These are phyloP conservation scores for Lanmaoa pseudosensibilis DNA, from an alignment of 768 basidiomycete genomes.

Conservation along the genomic window DNA sequence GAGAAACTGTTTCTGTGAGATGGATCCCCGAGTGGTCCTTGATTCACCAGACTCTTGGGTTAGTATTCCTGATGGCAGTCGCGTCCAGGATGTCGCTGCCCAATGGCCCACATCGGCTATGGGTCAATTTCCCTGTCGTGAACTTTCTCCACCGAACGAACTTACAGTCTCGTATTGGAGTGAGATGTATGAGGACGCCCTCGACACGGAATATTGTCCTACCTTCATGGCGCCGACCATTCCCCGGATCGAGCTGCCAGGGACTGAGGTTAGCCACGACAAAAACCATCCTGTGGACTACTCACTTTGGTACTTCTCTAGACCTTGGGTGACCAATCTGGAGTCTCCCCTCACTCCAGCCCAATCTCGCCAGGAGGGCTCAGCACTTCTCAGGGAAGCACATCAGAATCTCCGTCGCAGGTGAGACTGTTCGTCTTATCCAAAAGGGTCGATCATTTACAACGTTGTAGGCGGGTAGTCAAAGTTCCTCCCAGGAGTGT, in stretches of 20 bases:
- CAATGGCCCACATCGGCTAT: background rate
- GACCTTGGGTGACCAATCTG: background rate
- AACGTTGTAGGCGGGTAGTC: background rate
- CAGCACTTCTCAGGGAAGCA: background rate
- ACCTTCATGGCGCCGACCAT: background rate
- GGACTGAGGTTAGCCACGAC: background rate
- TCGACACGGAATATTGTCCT: background rate
- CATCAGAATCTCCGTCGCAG: background rate
- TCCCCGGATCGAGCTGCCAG: background rate
- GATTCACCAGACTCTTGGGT: background rate
- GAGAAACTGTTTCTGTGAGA: too few relatives aligned
- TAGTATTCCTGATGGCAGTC: background rate
- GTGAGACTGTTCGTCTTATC: constrained; percentile 1
- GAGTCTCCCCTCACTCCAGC: background rate
- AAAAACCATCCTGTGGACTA: background rate
- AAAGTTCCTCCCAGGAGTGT: constrained; percentile 15
- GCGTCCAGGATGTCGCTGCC: background rate
- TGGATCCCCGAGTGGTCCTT: background rate
- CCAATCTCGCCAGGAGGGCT: background rate
- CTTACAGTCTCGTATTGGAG: background rate
- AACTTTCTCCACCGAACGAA: background rate
- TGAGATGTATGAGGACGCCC: background rate
- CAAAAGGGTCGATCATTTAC: background rate
- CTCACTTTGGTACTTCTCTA: background rate
- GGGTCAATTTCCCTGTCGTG: background rate